Evolutionary conservation across 345 rosid species (phyloP).

Genomic region (Carallia brachiata): DNA sequence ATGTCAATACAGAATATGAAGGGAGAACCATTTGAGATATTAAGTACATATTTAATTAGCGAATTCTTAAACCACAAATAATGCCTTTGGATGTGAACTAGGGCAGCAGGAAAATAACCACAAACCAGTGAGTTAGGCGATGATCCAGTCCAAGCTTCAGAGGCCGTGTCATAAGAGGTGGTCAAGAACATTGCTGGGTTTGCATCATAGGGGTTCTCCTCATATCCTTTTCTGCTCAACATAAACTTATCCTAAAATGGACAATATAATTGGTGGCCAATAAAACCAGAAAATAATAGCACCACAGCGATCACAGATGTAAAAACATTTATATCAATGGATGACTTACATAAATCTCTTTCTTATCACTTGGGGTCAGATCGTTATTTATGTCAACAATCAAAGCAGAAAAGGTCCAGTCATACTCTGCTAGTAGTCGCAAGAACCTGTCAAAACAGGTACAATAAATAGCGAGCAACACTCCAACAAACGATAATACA

Average conservation of each 20-base stretch:
- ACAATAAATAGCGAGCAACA: not conserved
- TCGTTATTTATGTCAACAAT: constrained; percentile 82
- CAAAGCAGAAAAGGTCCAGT: constrained; percentile 81
- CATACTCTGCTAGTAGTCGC: constrained; percentile 68
- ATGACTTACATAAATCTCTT: constrained; percentile 73
- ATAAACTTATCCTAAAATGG: constrained; percentile 61
- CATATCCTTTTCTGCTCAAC: constrained; percentile 58
- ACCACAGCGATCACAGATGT: constrained; percentile 8
- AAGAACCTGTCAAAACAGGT: constrained; percentile 57
- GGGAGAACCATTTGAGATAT: not conserved
- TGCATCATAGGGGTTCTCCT: constrained; percentile 45
- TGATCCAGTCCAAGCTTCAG: constrained; percentile 81
- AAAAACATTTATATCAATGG: constrained; percentile 13
- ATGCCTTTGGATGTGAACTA: not conserved
- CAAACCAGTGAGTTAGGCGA: constrained; percentile 72
- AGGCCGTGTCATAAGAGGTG: constrained; percentile 83
- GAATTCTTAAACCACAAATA: not conserved
- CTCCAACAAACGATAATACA: not conserved
- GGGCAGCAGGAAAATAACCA: constrained; percentile 13
- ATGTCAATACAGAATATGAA: constrained; percentile 10
- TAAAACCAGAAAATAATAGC: not conserved
- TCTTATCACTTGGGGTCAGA: constrained; percentile 55
- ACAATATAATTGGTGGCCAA: not conserved
- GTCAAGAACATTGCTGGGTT: constrained; percentile 80
- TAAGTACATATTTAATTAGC: not conserved